Evolutionary conservation across 805 yeast species (phyloP).

Genomic region (Metschnikowia lachancei): DNA sequence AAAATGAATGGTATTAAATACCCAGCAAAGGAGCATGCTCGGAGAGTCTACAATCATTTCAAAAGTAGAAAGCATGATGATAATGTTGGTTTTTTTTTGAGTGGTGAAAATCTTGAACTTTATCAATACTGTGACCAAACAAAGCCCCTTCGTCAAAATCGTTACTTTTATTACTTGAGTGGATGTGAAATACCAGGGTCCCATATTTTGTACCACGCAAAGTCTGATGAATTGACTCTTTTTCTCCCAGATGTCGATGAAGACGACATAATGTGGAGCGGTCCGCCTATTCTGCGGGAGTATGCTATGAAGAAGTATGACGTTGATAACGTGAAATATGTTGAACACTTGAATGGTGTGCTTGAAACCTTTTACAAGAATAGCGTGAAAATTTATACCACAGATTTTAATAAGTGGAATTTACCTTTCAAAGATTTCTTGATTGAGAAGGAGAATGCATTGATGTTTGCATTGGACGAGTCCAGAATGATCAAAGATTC

Average conservation of each 20-base stretch:
- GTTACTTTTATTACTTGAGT: slow-evolving; percentile 83
- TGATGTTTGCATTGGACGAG: slow-evolving; percentile 78
- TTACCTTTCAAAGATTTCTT: slow-evolving; percentile 36
- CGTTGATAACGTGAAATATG: slow-evolving; percentile 76
- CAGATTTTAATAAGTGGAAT: slow-evolving; percentile 52
- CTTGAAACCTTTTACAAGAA: slow-evolving; percentile 29
- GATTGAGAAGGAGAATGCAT: slow-evolving; percentile 43
- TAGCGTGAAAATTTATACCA: slow-evolving; percentile 43
- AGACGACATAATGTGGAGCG: slow-evolving; percentile 97
- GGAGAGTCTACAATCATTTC: slow-evolving; percentile 46
- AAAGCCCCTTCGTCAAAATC: slow-evolving; percentile 78
- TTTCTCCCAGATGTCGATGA: slow-evolving; percentile 80
- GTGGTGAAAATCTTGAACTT: slow-evolving; percentile 57
- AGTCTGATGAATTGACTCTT: slow-evolving; percentile 56
- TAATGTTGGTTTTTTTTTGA: slow-evolving; percentile 48
- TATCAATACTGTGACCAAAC: slow-evolving; percentile 79
- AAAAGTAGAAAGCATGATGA: slow-evolving; percentile 22
- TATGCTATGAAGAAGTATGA: slow-evolving; percentile 68
- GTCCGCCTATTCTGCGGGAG: slow-evolving; percentile 68
- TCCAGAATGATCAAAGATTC: slow-evolving; percentile 80
- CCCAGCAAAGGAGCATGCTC: slow-evolving; percentile 81
- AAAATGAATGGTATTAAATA: slow-evolving; percentile 44
- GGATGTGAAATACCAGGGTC: slow-evolving; percentile 83
- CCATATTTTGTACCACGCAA: slow-evolving; percentile 57
- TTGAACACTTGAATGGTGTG: slow-evolving; percentile 43